These are phyloP conservation scores for Cercophora samala DNA, from an alignment of 495 filamentous ascomycete species.

Conservation along the genomic window DNA sequence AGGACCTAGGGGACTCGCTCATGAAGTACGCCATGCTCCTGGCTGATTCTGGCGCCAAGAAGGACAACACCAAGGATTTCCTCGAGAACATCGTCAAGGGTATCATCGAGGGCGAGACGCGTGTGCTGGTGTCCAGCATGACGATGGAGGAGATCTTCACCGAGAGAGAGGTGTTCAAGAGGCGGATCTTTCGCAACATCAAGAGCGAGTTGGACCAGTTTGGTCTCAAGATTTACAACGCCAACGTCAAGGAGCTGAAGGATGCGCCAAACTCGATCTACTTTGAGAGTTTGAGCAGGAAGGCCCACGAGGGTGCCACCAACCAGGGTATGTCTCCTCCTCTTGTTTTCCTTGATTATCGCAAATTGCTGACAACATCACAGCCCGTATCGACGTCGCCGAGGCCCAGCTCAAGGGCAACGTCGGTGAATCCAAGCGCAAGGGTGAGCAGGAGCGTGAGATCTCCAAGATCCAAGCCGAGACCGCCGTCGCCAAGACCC, in stretches of 20 bases:
- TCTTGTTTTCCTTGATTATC: neutral
- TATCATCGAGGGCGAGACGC: constrained; percentile 82
- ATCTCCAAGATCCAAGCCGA: constrained; percentile 79
- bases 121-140: constrained; percentile 73
- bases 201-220: constrained; percentile 72
- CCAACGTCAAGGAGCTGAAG: constrained; percentile 78
- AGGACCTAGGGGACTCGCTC: constrained; percentile 54
- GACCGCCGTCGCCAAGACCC: constrained; percentile 76
- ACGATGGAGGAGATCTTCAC: constrained; percentile 87
- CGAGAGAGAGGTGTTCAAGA: constrained; percentile 75
- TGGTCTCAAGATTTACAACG: constrained; percentile 69
- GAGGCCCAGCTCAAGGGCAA: constrained; percentile 74
- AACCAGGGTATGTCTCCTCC: constrained; percentile 56
- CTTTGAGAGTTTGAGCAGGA: constrained; percentile 72
- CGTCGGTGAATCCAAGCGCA: constrained; percentile 74
- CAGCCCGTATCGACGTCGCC: constrained; percentile 68
- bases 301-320: constrained; percentile 77
- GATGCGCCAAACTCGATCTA: constrained; percentile 74
- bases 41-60: constrained; percentile 52
- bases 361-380: constrained; percentile 12
- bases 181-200: constrained; percentile 71
- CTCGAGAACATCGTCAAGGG: constrained; percentile 84
- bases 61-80: constrained; percentile 52
- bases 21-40: constrained; percentile 76
- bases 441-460: constrained; percentile 72